These are phyloP conservation scores for Fusarium cyanostomum DNA, from an alignment of 2,329 filamentous ascomycete species.

Conservation along the genomic window DNA sequence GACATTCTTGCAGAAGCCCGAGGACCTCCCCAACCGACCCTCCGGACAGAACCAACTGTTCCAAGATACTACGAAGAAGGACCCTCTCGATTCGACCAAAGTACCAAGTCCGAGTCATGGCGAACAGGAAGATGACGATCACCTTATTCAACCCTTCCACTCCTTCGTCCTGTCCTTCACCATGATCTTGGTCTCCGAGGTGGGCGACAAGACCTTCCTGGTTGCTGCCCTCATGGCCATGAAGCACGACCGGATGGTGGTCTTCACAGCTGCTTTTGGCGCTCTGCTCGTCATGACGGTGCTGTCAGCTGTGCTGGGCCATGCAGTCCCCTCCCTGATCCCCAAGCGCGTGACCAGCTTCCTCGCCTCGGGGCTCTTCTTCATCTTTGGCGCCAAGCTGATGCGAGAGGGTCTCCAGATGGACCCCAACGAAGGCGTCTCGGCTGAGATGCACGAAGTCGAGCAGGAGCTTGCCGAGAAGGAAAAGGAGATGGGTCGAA, in stretches of 20 bases:
- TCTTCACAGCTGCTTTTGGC: conserved; percentile 94
- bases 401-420: conserved; percentile 88
- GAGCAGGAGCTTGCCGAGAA: conserved; percentile 94
- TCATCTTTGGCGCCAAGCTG: conserved; percentile 87
- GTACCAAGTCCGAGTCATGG: conserved; percentile 45
- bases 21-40: conserved; percentile 80
- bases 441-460: conserved; percentile 98
- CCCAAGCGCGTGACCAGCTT: conserved; percentile 92
- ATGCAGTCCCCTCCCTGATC: conserved; percentile 89
- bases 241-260: conserved; percentile 92
- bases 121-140: conserved; percentile 63
- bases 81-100: conserved; percentile 63
- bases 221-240: conserved; percentile 98
- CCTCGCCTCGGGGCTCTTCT: conserved; percentile 83
- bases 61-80: conserved; percentile 71
- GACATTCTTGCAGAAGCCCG: conserved; percentile 71
- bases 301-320: conserved; percentile 89
- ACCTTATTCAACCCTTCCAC: conserved; percentile 81
- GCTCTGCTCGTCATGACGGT: conserved; percentile 95
- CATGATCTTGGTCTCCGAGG: conserved; percentile 97
- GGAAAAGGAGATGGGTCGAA: conserved; percentile 77
- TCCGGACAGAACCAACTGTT: conserved; percentile 78
- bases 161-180: conserved; percentile 92
- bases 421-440: conserved; percentile 87
- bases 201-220: conserved; percentile 98